phyloP scores from a whole-genome alignment of 1,284 basidiomycete genomes.

The Cryptococcus sp. region DNA sequence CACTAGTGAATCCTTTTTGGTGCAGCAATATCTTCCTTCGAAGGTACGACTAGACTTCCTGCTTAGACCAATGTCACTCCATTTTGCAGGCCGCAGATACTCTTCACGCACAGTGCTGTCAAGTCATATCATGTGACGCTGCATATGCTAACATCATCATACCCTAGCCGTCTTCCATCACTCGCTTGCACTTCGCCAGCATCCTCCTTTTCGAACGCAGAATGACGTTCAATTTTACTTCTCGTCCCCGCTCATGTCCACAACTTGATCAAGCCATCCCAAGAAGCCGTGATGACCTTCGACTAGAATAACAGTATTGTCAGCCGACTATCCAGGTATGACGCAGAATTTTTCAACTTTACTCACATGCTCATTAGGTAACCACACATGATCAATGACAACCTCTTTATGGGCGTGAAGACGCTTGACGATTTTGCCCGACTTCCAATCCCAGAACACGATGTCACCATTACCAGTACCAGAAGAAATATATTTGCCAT shows the following conservation, averaged over 20 bases:
- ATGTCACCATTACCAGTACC: conserved; percentile 94
- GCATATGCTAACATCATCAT: too few relatives aligned
- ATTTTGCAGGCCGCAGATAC: too few relatives aligned
- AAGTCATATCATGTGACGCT: too few relatives aligned
- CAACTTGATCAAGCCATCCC: conserved; percentile 96
- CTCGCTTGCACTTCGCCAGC: too few relatives aligned
- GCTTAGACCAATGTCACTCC: too few relatives aligned
- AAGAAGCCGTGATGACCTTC: conserved; percentile 92
- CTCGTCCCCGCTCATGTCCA: conserved; percentile 61
- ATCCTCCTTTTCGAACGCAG: too few relatives aligned
- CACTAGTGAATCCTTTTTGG: too few relatives aligned
- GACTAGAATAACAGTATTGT: conserved; percentile 59
- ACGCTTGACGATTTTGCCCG: conserved; percentile 86
- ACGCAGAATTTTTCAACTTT: conserved; percentile 20
- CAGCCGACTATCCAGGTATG: not conserved
- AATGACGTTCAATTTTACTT: too few relatives aligned
- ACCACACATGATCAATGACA: conserved; percentile 94
- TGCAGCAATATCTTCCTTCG: too few relatives aligned
- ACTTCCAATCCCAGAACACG: conserved; percentile 99
- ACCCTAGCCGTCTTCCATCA: too few relatives aligned
- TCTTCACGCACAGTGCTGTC: too few relatives aligned
- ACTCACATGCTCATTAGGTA: conserved; percentile 94
- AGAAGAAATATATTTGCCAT: conserved; percentile 92
- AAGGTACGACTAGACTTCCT: too few relatives aligned
- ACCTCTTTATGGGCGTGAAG: conserved; percentile 89